Percentiles rank a stretch among this genome's conserved stretches.
Conservation (phyloP, 2,329 filamentous ascomycete species). For the Coniochaeta sp. region DNA sequence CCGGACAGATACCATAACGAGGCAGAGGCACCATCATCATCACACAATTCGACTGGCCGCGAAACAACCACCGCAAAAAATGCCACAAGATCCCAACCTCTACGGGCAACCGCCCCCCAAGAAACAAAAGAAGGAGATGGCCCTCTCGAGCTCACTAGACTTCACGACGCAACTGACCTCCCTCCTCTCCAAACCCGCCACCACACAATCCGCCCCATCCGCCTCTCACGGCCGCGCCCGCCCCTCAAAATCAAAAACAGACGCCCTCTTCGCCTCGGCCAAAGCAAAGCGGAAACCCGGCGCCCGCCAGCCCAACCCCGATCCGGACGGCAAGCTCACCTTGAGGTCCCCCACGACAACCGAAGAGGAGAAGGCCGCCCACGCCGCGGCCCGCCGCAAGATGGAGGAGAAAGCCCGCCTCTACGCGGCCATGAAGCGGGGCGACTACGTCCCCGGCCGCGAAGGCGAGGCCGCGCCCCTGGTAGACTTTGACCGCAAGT, state of each 20-base stretch:
- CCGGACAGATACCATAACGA: neutral
- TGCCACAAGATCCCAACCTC: slow-evolving; percentile 60
- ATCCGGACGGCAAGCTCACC: slow-evolving; percentile 32
- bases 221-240: slow-evolving; percentile 41
- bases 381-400: slow-evolving; percentile 64
- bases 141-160: slow-evolving; percentile 65
- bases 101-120: slow-evolving; percentile 71
- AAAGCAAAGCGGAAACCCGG: slow-evolving; percentile 39
- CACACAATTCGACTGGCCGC: neutral
- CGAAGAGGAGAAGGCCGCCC: slow-evolving; percentile 58
- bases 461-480: slow-evolving; percentile 60
- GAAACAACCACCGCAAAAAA: slow-evolving; percentile 16
- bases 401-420: slow-evolving; percentile 87
- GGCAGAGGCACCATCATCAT: neutral
- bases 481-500: slow-evolving; percentile 94
- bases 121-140: slow-evolving; percentile 60
- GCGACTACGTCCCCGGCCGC: slow-evolving; percentile 62
- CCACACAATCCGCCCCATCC: slow-evolving; percentile 29
- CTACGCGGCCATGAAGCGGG: slow-evolving; percentile 84
- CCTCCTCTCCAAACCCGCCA: slow-evolving; percentile 54
- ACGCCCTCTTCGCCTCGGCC: slow-evolving; percentile 55
- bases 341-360: slow-evolving; percentile 46
- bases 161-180: slow-evolving; percentile 85
- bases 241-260: slow-evolving; percentile 48
- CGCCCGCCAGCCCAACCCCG: slow-evolving; percentile 51